Evolutionary conservation across 768 basidiomycete genomes (phyloP).

Genomic region (Jaapia argillacea): DNA sequence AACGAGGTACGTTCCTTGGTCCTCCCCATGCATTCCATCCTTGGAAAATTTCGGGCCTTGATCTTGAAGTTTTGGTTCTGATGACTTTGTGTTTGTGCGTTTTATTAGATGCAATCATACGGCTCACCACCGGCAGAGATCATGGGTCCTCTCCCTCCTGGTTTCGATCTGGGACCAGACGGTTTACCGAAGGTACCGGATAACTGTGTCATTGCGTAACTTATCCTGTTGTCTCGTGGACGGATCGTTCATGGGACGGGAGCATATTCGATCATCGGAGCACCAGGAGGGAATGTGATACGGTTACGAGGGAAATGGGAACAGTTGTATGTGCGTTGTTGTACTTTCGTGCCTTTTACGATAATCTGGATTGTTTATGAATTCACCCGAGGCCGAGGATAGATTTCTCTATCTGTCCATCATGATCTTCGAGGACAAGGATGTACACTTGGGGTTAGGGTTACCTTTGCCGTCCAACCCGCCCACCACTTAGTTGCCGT

Average conservation of each 20-base stretch:
- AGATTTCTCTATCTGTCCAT: too few relatives aligned
- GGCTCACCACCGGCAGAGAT: conserved; percentile 75
- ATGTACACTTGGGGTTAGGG: too few relatives aligned
- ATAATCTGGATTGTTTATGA: too few relatives aligned
- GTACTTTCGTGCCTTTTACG: too few relatives aligned
- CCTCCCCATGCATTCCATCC: not conserved
- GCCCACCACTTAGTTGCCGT: too few relatives aligned
- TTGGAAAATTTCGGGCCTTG: not conserved
- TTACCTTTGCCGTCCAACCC: too few relatives aligned
- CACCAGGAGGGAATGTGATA: too few relatives aligned
- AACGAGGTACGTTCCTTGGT: conserved; percentile 40
- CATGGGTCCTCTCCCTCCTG: conserved; percentile 77
- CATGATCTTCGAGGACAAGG: too few relatives aligned
- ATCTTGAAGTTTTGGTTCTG: not conserved
- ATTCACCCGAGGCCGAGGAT: too few relatives aligned
- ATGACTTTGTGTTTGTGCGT: too few relatives aligned
- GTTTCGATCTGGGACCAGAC: conserved; percentile 44
- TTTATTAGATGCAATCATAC: conserved; percentile 61
- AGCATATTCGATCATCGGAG: not conserved
- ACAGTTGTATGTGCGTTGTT: too few relatives aligned
- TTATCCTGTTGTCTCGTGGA: not conserved
- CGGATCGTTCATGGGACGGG: not conserved
- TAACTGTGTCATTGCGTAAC: conserved; percentile 21
- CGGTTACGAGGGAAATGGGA: too few relatives aligned
- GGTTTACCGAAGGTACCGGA: conserved; percentile 40